Evolutionary conservation across 1,284 basidiomycete species (phyloP), one percentile per base, ranked within the genome.

Genomic region (Sanghuangporus weigelae): DNA sequence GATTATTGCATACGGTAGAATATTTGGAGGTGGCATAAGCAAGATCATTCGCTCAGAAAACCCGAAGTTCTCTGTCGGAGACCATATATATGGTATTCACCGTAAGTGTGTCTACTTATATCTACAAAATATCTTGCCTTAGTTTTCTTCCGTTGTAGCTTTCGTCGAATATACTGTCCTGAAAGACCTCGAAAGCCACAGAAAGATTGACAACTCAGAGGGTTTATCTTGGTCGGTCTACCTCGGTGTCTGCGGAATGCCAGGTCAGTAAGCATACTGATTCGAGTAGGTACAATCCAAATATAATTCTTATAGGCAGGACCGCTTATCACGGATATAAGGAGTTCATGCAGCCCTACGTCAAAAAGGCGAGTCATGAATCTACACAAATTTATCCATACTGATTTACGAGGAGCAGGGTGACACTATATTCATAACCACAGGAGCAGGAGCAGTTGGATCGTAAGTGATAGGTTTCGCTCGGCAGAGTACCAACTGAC

Each of bases 391-490:
- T 7, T 10, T 19, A 36, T 35, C 14, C 2, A 49, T 38, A n/a
- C 59, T 62, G 42, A 55, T 10, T 36, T 26, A 11, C 36, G 42
- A 35, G 48, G 56, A 38, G 21, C 38, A 68, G 67, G 70, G 71
- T 39, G 68, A 73, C 48, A 69, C 66, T 11, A 64, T 71, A 38
- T 73, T 70, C 56, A 70, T 74, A 38, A 68, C 68, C 14, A 68
- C 72, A 12, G 73, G 69, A 3, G 68, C 67, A 31, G 72, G 73
- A 35, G 65, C 71, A 12, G 73, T 75, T 35, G 73, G 73, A 39
- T 68, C 69, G 66, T 65, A 44, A 65, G 67, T 63, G 31, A 49
- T 35, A 11, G 21, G 7, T 5, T n/a, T 35, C 23, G 26, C 19
- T 7, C 12, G n/a, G n/a, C 16, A 21, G 31, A n/a, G 1, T 46